phyloP scores from a whole-genome alignment of 2,329 filamentous ascomycete species.

The Colletotrichum melonis region DNA sequence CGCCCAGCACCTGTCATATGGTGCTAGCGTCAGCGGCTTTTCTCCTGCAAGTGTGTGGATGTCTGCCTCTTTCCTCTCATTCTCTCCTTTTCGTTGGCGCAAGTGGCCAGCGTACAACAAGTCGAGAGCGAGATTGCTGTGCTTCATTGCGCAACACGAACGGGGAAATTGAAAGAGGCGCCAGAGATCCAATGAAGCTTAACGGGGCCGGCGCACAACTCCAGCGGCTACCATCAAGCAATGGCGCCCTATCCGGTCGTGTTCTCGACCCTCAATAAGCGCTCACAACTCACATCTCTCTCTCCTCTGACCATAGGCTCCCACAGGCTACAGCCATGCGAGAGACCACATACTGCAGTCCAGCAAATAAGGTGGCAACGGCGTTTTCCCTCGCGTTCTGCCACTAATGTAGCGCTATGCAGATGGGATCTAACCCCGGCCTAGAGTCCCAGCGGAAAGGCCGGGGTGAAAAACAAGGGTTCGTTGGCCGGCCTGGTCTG shows the following conservation, averaged over 20 bases:
- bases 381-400: constrained; percentile 1
- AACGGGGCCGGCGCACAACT: constrained; percentile 10
- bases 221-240: constrained; percentile 1
- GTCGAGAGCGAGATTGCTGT: constrained; percentile 7
- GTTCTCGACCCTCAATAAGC: constrained; percentile 25
- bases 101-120: background rate
- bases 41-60: background rate
- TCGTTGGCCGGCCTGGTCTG: constrained; percentile 19
- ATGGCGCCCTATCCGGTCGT: constrained; percentile 1
- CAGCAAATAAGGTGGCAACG: constrained; percentile 29
- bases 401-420: constrained; percentile 11
- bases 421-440: constrained; percentile 31
- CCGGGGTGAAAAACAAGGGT: constrained; percentile 10
- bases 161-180: background rate
- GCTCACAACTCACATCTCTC: constrained; percentile 21
- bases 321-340: background rate
- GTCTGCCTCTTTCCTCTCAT: background rate
- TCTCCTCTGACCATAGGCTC: constrained; percentile 4
- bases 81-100: background rate
- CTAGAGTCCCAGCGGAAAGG: constrained; percentile 1
- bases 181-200: constrained; percentile 13
- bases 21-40: constrained; percentile 20
- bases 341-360: background rate
- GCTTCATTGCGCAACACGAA: constrained; percentile 25
- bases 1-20: constrained; percentile 10